Percentiles rank a stretch among this genome's conserved stretches.
Conservation (phyloP, 352 stramenopile species). For the Pythium scleroteichum region DNA sequence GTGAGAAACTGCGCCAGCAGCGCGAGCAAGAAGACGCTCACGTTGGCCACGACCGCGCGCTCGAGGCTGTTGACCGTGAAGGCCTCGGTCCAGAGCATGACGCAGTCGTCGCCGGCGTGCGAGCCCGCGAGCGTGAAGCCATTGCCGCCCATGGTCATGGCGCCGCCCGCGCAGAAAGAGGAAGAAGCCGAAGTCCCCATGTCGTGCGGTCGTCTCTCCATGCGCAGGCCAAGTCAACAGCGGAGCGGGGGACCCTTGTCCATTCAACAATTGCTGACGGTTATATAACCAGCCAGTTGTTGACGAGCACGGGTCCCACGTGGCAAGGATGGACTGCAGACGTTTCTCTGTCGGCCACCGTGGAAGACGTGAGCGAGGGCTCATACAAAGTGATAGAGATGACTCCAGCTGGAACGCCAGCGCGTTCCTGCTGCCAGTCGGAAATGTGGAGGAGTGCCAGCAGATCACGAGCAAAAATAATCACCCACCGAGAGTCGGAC, state of each 20-base stretch:
- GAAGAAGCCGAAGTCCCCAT: constrained; percentile 26
- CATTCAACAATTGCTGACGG: constrained; percentile 35
- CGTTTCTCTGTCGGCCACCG: no score
- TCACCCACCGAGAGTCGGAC: no score
- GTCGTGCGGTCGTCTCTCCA: background rate
- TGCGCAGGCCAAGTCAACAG: constrained; percentile 1
- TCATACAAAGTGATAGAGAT: background rate
- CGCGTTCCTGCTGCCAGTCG: background rate
- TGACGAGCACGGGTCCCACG: background rate
- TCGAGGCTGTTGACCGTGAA: constrained; percentile 56
- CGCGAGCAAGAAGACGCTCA: constrained; percentile 55
- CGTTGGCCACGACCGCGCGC: constrained; percentile 41
- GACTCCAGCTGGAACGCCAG: background rate
- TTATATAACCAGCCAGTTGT: constrained; percentile 16
- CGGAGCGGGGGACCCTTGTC: constrained; percentile 7
- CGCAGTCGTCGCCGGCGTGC: constrained; percentile 52
- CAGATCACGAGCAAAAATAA: no score
- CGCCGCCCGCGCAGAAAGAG: constrained; percentile 61
- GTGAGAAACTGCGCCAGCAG: constrained; percentile 62
- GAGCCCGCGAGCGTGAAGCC: constrained; percentile 54
- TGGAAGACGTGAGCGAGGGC: no score
- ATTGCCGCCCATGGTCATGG: constrained; percentile 62
- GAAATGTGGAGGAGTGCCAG: no score
- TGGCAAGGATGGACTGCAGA: background rate
- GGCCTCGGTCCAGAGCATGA: constrained; percentile 58